Conservation (phyloP, 169 alveolate species). For the Amoebophrya sp. region DNA sequence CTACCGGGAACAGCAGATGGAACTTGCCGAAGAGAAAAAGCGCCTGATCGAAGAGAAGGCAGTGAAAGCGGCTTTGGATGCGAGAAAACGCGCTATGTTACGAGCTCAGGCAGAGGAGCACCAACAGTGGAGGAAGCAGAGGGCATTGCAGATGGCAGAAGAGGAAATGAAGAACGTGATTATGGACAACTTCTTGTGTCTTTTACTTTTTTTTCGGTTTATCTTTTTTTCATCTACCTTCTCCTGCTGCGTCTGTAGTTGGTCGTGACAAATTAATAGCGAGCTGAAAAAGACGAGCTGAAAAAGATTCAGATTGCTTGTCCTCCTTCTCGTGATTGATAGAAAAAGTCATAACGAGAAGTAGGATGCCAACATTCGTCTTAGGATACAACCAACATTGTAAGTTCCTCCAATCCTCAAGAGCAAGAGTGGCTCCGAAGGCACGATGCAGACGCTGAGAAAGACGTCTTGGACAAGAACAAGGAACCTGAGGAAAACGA, state of each 20-base stretch:
- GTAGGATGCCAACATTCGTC: too few species aligned
- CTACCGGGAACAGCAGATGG: not conserved
- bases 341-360: too few species aligned
- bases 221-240: too few species aligned
- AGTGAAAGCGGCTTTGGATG: not conserved
- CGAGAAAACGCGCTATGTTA: not conserved
- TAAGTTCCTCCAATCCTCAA: too few species aligned
- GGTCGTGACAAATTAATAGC: too few species aligned
- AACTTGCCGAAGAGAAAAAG: not conserved
- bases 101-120: not conserved
- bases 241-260: too few species aligned
- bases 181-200: too few species aligned
- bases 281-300: too few species aligned
- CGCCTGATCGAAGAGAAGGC: not conserved
- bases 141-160: not conserved
- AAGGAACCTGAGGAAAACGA: not conserved
- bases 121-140: not conserved
- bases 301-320: too few species aligned
- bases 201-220: too few species aligned
- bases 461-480: not conserved
- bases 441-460: not conserved
- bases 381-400: too few species aligned
- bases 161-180: slow-evolving; percentile 1
- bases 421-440: not conserved
- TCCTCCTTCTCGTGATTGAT: too few species aligned